Percentiles rank a stretch among this genome's conserved stretches.
Evolutionary conservation across 768 basidiomycete species (phyloP).

Genomic region (Lactarius vividus): DNA sequence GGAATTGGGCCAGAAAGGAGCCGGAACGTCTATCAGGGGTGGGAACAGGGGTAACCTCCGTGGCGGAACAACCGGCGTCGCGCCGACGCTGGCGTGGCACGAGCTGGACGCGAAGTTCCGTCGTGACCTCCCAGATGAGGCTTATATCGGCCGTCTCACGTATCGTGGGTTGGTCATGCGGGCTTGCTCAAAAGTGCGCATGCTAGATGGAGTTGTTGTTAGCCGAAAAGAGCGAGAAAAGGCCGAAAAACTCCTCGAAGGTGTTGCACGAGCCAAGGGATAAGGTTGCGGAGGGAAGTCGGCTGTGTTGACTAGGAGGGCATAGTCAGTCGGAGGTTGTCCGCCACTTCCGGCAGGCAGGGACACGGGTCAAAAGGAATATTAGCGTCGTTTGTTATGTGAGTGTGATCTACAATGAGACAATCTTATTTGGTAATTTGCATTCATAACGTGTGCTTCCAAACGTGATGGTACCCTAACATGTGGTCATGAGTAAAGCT

Average conservation of each 20-base stretch:
- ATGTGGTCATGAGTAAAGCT: constrained; percentile 27
- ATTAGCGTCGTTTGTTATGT: constrained; percentile 15
- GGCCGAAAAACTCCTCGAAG: constrained; percentile 65
- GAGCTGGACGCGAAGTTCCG: constrained; percentile 85
- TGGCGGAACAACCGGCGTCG: constrained; percentile 23
- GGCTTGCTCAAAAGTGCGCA: constrained; percentile 58
- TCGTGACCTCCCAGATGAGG: constrained; percentile 82
- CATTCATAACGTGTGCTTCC: constrained; percentile 24
- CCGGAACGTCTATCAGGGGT: constrained; percentile 31
- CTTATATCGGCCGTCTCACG: constrained; percentile 81
- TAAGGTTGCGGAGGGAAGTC: constrained; percentile 24
- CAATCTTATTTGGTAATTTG: constrained; percentile 21
- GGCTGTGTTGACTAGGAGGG: constrained; percentile 16
- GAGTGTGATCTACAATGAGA: constrained; percentile 24
- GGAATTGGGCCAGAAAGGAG: constrained; percentile 31
- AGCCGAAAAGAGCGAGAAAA: constrained; percentile 82
- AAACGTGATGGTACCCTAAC: constrained; percentile 25
- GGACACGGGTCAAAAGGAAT: constrained; percentile 13
- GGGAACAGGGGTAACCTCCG: constrained; percentile 31
- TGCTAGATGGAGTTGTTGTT: constrained; percentile 86
- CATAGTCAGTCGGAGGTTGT: constrained; percentile 19
- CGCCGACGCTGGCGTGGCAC: constrained; percentile 49
- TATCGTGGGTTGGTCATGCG: constrained; percentile 90
- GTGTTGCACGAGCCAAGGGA: constrained; percentile 42
- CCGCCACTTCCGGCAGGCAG: constrained; percentile 18